phyloP scores from a whole-genome alignment of 1,139 yeast genomes.

The Saccharomyces hybrid region DNA sequence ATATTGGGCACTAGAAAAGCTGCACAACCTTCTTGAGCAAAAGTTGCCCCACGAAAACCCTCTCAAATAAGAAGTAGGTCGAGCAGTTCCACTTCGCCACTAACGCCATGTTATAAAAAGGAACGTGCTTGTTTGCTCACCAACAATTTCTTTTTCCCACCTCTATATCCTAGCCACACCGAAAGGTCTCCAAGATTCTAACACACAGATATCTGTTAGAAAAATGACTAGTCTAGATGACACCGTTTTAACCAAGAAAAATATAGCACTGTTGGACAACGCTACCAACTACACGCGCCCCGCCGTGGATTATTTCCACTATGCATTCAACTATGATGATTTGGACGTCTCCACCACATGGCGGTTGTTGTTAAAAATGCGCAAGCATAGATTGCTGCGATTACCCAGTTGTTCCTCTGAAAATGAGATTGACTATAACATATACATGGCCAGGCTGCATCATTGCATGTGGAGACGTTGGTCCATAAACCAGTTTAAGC shows the following conservation, averaged over 20 bases:
- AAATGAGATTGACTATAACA: constrained; percentile 23
- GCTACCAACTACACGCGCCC: constrained; percentile 26
- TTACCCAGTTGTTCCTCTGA: constrained; percentile 29
- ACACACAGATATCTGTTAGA: neutral
- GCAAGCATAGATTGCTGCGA: constrained; percentile 26
- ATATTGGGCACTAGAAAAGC: neutral
- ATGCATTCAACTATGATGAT: constrained; percentile 12
- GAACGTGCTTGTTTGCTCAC: neutral
- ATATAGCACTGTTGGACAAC: constrained; percentile 28
- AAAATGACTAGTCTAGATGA: constrained; percentile 26
- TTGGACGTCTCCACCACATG: constrained; percentile 22
- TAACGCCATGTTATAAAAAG: neutral
- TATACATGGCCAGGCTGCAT: constrained; percentile 27
- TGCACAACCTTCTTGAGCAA: neutral
- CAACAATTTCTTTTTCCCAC: too few relatives aligned
- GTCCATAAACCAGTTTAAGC: constrained; percentile 19
- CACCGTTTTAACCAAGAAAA: constrained; percentile 23
- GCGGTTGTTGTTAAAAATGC: constrained; percentile 23
- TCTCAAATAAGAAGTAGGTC: neutral
- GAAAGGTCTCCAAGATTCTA: neutral
- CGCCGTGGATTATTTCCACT: constrained; percentile 29
- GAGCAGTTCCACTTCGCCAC: neutral
- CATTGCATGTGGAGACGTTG: constrained; percentile 32
- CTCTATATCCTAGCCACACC: neutral
- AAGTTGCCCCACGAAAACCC: neutral